Base-by-base conservation (phyloP, 164 flowering plant genomes). In the Cinnamomum chago region DNA sequence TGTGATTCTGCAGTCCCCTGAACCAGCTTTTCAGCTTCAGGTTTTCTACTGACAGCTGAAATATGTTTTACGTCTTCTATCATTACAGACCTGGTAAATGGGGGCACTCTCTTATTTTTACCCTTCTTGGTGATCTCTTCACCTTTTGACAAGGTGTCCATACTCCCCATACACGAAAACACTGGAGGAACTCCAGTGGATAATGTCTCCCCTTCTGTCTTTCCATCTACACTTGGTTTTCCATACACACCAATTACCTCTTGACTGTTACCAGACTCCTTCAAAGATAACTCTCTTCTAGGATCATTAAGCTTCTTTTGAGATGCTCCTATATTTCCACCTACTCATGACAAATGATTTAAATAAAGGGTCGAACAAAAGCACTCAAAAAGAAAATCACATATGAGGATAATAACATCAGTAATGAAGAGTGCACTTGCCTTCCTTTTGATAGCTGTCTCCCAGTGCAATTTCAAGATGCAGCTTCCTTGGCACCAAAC, bases 381-480 rank as follows among this genome's bases (percentile, higher is more conserved):
- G 67, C 67, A 65, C 30, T 9, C 27, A 7, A 4, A 23, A 25
- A 65, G 67, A 25, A 24, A 23, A 65, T 23, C 25, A 25, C 27
- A 11, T 22, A 64, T 23, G 67, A 65, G 22, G 24, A 60, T 60
- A 23, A 65, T 23, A 64, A 23, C 67, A 65, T 24, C 27, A 65
- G 27, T 25, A 65, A 23, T 15, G 30, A 28, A 51, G 40, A 47
- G 25, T 28, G 25, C 9, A 50, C 74, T 73, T 83, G 86, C 99
- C 99, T 84, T 96, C 97, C 85, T 80, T 90, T 18, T 89, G 77
- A 50, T 76, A 79, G 73, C 77, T 78, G 76, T 84, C 86, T 72
- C 97, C 99, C 68, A 94, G 92, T 62, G 99, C 98, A 80, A 92
- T 86, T 62, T 96, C 97, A 74, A 94, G 97, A 86, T 96, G 99